phyloP scores from a whole-genome alignment of 2,329 filamentous ascomycete genomes.

The Paraconiothyrium brasiliense region DNA sequence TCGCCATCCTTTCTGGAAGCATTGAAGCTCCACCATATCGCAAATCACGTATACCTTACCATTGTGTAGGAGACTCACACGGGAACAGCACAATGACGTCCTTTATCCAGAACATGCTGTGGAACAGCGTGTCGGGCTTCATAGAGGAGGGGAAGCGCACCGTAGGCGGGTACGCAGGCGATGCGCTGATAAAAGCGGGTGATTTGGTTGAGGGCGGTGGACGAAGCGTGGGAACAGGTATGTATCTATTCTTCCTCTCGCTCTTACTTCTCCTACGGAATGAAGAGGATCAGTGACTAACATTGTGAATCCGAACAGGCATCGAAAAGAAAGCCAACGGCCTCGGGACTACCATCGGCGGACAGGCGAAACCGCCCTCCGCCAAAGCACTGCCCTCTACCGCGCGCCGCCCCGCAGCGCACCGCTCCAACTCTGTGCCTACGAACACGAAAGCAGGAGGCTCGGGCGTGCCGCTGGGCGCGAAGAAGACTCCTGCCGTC shows the following conservation, averaged over 20 bases:
- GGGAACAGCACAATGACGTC: conserved; percentile 29
- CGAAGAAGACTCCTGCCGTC: conserved; percentile 40
- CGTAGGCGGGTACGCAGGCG: conserved; percentile 49
- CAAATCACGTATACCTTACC: neutral
- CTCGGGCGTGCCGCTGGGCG: conserved; percentile 34
- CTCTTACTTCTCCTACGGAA: no score
- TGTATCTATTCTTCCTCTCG: conserved; percentile 8
- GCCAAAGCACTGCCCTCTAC: conserved; percentile 42
- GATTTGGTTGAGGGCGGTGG: conserved; percentile 48
- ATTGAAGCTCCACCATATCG: neutral
- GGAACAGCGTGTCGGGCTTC: conserved; percentile 50
- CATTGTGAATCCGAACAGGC: conserved; percentile 24
- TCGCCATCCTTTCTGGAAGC: neutral
- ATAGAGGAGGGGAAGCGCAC: conserved; percentile 48
- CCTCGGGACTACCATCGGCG: conserved; percentile 41
- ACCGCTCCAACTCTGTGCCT: conserved; percentile 46
- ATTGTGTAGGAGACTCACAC: neutral
- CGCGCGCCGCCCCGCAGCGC: conserved; percentile 40
- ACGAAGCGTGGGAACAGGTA: conserved; percentile 44
- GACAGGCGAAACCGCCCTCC: conserved; percentile 39
- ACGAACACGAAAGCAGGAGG: conserved; percentile 31
- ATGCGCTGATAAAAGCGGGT: conserved; percentile 49
- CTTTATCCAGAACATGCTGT: conserved; percentile 50
- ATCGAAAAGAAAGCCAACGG: conserved; percentile 43
- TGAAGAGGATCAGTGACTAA: no score